Evolutionary conservation across 306 rosid species (phyloP).

Genomic region (Geum urbanum): DNA sequence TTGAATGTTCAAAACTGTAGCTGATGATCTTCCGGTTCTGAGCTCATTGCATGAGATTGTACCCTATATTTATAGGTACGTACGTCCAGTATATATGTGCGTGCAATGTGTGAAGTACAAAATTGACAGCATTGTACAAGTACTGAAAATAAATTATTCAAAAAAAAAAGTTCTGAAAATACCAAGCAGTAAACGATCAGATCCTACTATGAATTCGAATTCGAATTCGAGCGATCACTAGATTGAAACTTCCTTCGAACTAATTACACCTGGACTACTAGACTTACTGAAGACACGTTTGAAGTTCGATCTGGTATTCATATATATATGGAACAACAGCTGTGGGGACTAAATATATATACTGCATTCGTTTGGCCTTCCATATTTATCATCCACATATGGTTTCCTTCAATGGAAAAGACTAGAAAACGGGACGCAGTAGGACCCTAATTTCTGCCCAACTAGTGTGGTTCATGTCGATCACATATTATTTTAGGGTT

Average conservation of each 20-base stretch:
- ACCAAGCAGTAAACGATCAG: conserved; percentile 8
- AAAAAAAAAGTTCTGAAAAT: no score
- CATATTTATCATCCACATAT: conserved; percentile 19
- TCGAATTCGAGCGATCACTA: background rate
- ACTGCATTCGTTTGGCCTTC: background rate
- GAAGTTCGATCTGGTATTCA: background rate
- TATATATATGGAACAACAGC: background rate
- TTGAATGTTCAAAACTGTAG: background rate
- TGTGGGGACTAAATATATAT: conserved; percentile 19
- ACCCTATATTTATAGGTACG: background rate
- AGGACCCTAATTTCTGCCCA: background rate
- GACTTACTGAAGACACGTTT: background rate
- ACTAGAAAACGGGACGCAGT: conserved; percentile 7
- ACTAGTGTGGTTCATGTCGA: conserved; percentile 31
- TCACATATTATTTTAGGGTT: conserved; percentile 6
- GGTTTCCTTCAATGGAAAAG: conserved; percentile 13
- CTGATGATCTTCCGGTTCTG: background rate
- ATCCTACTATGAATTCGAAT: background rate
- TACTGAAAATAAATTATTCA: background rate
- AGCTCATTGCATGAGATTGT: background rate
- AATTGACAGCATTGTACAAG: background rate
- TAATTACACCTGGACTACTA: background rate
- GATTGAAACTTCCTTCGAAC: background rate
- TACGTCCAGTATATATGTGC: background rate
- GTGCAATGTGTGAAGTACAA: background rate